Conservation (phyloP, 192 early-diverging fungal species). For the Coemansia aciculifera region DNA sequence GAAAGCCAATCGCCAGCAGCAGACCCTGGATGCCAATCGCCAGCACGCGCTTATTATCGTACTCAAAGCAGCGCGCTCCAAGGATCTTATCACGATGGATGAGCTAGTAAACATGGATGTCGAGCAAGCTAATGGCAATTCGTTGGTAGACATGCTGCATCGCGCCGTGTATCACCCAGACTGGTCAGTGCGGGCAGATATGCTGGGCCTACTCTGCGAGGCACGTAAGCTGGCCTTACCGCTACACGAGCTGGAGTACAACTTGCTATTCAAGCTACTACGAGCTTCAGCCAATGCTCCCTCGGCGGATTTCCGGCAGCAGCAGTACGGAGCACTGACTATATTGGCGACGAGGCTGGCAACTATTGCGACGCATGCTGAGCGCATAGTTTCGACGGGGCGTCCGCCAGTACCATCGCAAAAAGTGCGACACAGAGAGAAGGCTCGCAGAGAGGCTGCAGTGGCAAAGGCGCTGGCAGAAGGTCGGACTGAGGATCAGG, state of each 20-base stretch:
- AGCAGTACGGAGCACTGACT: slow-evolving; percentile 61
- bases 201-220: slow-evolving; percentile 80
- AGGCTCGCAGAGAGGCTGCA: slow-evolving; percentile 26
- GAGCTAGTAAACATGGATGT: slow-evolving; percentile 26
- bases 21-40: slow-evolving; percentile 25
- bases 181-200: slow-evolving; percentile 71
- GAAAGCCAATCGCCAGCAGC: slow-evolving; percentile 15
- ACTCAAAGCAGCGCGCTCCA: slow-evolving; percentile 41
- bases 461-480: slow-evolving; percentile 20
- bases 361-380: slow-evolving; percentile 37
- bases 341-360: slow-evolving; percentile 64
- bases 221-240: slow-evolving; percentile 66
- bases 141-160: slow-evolving; percentile 49
- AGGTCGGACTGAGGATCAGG: slow-evolving; percentile 36
- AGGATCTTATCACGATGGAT: slow-evolving; percentile 39
- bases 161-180: slow-evolving; percentile 73
- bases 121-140: not conserved
- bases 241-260: slow-evolving; percentile 63
- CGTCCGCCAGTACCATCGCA: slow-evolving; percentile 48
- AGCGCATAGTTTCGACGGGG: slow-evolving; percentile 36
- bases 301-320: slow-evolving; percentile 82
- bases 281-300: slow-evolving; percentile 69
- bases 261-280: slow-evolving; percentile 67
- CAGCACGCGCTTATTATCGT: slow-evolving; percentile 55
- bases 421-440: slow-evolving; percentile 43